Evolutionary conservation across 306 rosid genomes (phyloP).

Genomic region (Medicago truncatula): DNA sequence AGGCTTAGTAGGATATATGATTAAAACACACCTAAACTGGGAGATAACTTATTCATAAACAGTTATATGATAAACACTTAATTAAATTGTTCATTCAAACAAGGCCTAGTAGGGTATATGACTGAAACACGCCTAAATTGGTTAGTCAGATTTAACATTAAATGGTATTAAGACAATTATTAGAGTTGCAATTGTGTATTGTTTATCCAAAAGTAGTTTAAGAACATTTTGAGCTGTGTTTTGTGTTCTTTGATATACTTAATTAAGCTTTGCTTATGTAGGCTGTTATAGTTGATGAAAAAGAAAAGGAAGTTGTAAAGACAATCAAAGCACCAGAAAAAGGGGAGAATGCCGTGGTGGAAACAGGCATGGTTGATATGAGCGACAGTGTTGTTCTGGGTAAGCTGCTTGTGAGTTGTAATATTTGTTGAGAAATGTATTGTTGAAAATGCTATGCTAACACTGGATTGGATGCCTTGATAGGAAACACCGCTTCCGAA

Average conservation of each 20-base stretch:
- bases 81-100: background rate
- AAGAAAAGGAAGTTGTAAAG: constrained; percentile 10
- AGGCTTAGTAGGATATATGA: constrained; percentile 9
- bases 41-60: background rate
- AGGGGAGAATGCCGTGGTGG: constrained; percentile 45
- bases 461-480: background rate
- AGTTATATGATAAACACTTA: background rate
- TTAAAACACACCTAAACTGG: no score
- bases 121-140: background rate
- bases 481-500: background rate
- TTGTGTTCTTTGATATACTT: background rate
- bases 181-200: constrained; percentile 2
- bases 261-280: constrained; percentile 28
- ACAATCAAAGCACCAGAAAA: constrained; percentile 29
- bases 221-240: background rate
- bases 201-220: background rate
- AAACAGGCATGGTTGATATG: constrained; percentile 38
- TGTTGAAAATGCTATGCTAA: constrained; percentile 42
- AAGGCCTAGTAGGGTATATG: constrained; percentile 30
- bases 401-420: constrained; percentile 80
- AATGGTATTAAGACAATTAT: background rate
- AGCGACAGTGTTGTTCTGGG: constrained; percentile 64
- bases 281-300: constrained; percentile 49
- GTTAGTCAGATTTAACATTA: background rate
- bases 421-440: constrained; percentile 32